Percentiles rank a stretch among this genome's conserved stretches.
Conservation (phyloP, 805 yeast genomes). For the Ogataea pini region DNA sequence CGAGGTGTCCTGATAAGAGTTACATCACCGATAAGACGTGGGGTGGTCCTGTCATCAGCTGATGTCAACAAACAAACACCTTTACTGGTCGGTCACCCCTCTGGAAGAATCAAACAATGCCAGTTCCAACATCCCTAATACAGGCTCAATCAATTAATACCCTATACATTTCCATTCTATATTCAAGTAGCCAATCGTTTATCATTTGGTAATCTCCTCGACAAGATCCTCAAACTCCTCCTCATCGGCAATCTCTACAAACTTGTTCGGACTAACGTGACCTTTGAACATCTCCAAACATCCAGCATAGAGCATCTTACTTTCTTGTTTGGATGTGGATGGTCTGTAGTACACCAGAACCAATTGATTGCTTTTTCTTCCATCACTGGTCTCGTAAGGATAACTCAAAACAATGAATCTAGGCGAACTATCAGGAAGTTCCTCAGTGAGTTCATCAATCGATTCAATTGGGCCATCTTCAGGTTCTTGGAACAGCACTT, state of each 20-base stretch:
- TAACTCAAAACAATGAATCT: conserved; percentile 74
- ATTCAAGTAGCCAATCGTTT: neutral
- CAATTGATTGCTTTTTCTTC: conserved; percentile 70
- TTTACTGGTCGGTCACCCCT: no score
- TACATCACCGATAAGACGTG: no score
- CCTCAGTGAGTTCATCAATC: conserved; percentile 68
- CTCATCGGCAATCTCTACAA: conserved; percentile 63
- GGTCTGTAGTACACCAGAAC: conserved; percentile 89
- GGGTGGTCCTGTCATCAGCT: no score
- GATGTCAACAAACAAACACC: no score
- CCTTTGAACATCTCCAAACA: conserved; percentile 79
- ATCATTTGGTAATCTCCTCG: conserved; percentile 30
- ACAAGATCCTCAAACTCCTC: conserved; percentile 69
- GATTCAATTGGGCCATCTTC: conserved; percentile 44
- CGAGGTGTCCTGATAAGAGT: no score
- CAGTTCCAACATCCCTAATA: no score
- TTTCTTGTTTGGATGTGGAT: conserved; percentile 76
- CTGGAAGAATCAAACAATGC: no score
- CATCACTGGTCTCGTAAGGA: conserved; percentile 70
- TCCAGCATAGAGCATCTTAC: conserved; percentile 88
- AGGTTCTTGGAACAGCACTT: conserved; percentile 47
- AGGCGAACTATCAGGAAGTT: conserved; percentile 80
- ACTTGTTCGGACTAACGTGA: conserved; percentile 71
- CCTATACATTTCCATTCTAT: no score
- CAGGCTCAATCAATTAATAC: no score